Base-by-base conservation (phyloP, 2,329 filamentous ascomycete genomes). In the Ascochyta pisi region DNA sequence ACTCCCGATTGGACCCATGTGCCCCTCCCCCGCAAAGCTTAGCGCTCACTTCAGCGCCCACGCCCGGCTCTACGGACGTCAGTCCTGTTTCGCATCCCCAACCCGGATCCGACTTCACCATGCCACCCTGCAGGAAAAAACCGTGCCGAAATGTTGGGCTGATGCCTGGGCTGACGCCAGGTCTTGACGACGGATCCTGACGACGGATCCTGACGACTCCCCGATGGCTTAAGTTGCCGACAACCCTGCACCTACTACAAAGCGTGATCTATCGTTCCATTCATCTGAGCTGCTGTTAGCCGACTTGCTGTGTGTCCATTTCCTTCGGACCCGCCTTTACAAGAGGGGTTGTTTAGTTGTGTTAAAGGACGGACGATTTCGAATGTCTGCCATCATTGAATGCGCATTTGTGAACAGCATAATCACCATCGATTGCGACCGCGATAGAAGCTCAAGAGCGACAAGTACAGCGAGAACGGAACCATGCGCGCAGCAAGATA, bases 401-500 rank as follows among this genome's bases (percentile, higher is more conserved):
- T 68, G 65, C 26, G 70, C 69, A 1, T 73, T 72, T 37, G 65
- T 67, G 12, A 72, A 68, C 35, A 66, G 60, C 27, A 57, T 73
- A 1, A 62, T 72, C 39, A 65, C 45, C 19, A 50, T 43, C 35
- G 56, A 62, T 3, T 23, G 38, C 47, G 47, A 51, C 22, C 15
- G 7, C 42, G 46, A 55, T 38, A 26, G 27, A 23, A 48, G 38
- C 15, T 3, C 33, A 22, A 43, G 26, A 23, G 47, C 43, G 1
- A 19, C 15, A 6, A 50, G 15, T 12, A 40, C 50, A 26, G 42
- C 33, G 13, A 27, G 15, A 7, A 24, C 19, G 12, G 24, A 47
- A 22, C n/a, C 53, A 85, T 85, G 83, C 78, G 78, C 61, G 83
- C 84, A 42, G 79, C 81, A 23, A 75, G 82, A 63, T 86, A 82